These are phyloP conservation scores for Sergeia podlipaevii DNA, from an alignment of 208 protist species.

Conservation along the genomic window DNA sequence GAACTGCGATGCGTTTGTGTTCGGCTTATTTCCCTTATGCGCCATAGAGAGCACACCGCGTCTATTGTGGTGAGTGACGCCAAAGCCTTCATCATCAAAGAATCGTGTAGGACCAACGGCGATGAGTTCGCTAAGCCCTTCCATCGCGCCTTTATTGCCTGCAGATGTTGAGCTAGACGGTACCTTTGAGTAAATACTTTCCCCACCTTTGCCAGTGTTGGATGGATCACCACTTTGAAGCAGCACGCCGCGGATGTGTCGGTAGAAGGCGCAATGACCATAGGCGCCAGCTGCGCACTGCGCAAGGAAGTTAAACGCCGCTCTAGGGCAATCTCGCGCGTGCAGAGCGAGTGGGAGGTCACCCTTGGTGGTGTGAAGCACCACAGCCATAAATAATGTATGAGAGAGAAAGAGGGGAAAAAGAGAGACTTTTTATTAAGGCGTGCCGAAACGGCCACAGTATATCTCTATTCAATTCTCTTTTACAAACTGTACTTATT, in stretches of 20 bases:
- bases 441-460: no score
- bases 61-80: slow-evolving; percentile 75
- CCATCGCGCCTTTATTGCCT: not conserved
- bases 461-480: no score
- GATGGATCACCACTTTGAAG: slow-evolving; percentile 92
- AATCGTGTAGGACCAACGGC: slow-evolving; percentile 21
- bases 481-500: no score
- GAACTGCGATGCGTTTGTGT: slow-evolving; percentile 92
- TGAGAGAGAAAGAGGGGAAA: slow-evolving; percentile 2
- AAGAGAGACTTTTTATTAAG: not conserved
- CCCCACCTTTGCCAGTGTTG: slow-evolving; percentile 93
- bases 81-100: slow-evolving; percentile 90
- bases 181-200: slow-evolving; percentile 86
- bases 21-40: slow-evolving; percentile 82
- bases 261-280: slow-evolving; percentile 92
- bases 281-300: slow-evolving; percentile 94
- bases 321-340: slow-evolving; percentile 69
- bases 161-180: not conserved
- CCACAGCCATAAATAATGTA: slow-evolving; percentile 47
- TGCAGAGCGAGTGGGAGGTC: slow-evolving; percentile 68
- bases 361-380: slow-evolving; percentile 65
- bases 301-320: slow-evolving; percentile 97
- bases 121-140: not conserved
- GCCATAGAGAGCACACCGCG: slow-evolving; percentile 95
- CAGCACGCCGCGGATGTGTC: slow-evolving; percentile 90